A percentile compares a stretch with the other conserved stretches of the same genome.
Conservation (phyloP, 169 alveolate genomes). For the Babesia sp. region DNA sequence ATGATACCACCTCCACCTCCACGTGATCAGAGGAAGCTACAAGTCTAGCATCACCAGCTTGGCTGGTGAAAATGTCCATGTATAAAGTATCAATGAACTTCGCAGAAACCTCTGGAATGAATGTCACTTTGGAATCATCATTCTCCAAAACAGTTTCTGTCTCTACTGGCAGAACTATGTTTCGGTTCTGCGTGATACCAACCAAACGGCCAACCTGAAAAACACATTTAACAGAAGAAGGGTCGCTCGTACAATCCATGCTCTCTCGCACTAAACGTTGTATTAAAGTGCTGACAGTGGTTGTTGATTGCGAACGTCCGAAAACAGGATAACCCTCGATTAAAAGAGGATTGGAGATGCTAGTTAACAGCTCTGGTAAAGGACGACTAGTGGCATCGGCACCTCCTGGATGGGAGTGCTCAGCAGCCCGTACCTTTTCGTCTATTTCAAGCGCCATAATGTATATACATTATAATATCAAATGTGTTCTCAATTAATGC, state of each 20-base stretch:
- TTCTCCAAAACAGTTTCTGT: slow-evolving; percentile 52
- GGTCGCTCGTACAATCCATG: slow-evolving; percentile 53
- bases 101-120: slow-evolving; percentile 47
- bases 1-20: slow-evolving; percentile 45
- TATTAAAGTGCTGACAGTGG: slow-evolving; percentile 16
- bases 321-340: slow-evolving; percentile 45
- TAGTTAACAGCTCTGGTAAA: background rate
- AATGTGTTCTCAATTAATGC: too few species aligned
- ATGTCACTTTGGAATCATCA: slow-evolving; percentile 31
- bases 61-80: slow-evolving; percentile 54
- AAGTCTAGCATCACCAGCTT: slow-evolving; percentile 35
- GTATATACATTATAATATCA: too few species aligned
- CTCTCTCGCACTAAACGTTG: slow-evolving; percentile 47
- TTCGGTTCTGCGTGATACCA: slow-evolving; percentile 47
- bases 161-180: slow-evolving; percentile 58
- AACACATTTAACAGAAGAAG: slow-evolving; percentile 8
- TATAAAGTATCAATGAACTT: slow-evolving; percentile 48
- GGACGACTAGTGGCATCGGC: background rate
- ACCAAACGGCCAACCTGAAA: slow-evolving; percentile 56
- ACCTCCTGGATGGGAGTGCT: background rate
- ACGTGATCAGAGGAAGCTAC: slow-evolving; percentile 41
- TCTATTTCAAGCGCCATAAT: slow-evolving; percentile 12
- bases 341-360: slow-evolving; percentile 33
- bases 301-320: slow-evolving; percentile 19
- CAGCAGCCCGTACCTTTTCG: background rate